Base-by-base conservation (phyloP, 306 rosid species). In the Leucaena leucocephala region DNA sequence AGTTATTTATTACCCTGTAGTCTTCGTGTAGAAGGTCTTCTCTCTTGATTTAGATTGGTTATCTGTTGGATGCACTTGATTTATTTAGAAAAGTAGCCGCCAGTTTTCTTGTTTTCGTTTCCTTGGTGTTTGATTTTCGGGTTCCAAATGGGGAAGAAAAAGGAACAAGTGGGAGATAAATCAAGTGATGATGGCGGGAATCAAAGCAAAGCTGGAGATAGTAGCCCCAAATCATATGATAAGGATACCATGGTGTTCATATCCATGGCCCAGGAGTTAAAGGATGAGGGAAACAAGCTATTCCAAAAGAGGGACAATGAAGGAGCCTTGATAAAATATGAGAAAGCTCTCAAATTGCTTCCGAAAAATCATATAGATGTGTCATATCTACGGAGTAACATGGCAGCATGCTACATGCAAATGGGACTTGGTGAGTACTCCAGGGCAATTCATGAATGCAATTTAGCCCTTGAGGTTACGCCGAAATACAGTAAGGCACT, bases 381-480 rank as follows among this genome's bases (percentile, higher is more conserved):
- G n/a, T 84, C 96, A 12, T 82, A 89, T 84, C 93, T 91, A 67
- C 85, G 90, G 79, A 89, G 96, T 83, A 89, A 91, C 76, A 84
- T 91, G 86, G 93, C 96, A 0, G 91, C 96, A 3, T 91, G 96
- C 86, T 50, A 84, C 78, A 91, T 91, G 96, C 96, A 91, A 82
- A 85, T 91, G 89, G 96, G 91, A 75, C 11, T 78, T n/a, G 72
- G 82, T 22, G 96, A 87, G 77, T 91, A 87, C 76, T 91, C 96
- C 3, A 84, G 87, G 81, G 96, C 93, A 6, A 81, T 91, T 55
- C 86, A 84, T 19, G 93, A 91, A 84, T 91, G 96, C 67, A 80
- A 88, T 81, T 80, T 88, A 75, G 90, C 93, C 69, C 95, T 90
- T 50, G 88, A 85, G 78, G 91, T 87, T 69, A 87, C 90, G 14